Conservation (phyloP, 129 eudicot genomes). For the Apium graveolens region DNA sequence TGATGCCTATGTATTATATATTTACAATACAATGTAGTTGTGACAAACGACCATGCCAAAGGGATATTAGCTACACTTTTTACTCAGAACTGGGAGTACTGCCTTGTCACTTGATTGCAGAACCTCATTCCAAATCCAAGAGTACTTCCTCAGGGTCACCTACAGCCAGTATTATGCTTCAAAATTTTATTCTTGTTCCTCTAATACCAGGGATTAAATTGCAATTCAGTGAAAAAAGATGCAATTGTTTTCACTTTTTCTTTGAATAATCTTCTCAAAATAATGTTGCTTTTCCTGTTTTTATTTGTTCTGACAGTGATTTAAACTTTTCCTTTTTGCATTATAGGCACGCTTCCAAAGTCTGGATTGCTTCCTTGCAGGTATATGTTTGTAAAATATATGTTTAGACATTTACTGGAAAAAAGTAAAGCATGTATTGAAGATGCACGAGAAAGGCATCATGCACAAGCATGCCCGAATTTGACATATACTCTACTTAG, state of each 20-base stretch:
- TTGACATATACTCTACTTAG: background rate
- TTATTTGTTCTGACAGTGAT: background rate
- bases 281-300: background rate
- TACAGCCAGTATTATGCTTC: background rate
- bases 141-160: background rate
- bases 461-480: background rate
- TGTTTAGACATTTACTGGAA: background rate
- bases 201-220: too few relatives aligned
- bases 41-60: background rate
- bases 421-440: background rate
- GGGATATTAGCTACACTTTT: background rate
- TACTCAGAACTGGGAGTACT: background rate
- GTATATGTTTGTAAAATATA: slow-evolving; percentile 21
- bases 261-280: background rate
- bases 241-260: background rate
- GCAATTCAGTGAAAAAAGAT: background rate
- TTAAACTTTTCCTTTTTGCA: slow-evolving; percentile 12
- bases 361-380: slow-evolving; percentile 99
- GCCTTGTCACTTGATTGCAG: background rate
- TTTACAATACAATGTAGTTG: background rate
- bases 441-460: background rate
- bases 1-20: background rate
- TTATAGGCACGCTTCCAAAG: slow-evolving; percentile 78
- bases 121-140: background rate
- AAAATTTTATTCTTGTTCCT: background rate